Conservation (phyloP, 2,329 filamentous ascomycete genomes). For the Aspergillus fumigatiaffinis region DNA sequence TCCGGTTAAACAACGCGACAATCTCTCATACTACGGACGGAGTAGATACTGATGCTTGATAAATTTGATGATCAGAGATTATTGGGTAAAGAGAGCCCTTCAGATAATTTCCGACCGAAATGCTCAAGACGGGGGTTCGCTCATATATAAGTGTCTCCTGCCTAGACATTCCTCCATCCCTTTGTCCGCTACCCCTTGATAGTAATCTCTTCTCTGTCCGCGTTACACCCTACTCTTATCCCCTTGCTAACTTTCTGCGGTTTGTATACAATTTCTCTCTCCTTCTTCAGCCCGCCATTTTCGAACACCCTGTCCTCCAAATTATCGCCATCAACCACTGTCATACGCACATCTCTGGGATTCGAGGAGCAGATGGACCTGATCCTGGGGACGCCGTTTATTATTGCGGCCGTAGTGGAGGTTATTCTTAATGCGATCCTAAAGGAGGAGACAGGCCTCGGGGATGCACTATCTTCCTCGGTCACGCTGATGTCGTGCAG, state of each 20-base stretch:
- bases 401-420: constrained; percentile 27
- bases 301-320: constrained; percentile 28
- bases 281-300: constrained; percentile 8
- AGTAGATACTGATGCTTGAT: too few species aligned
- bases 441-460: background rate
- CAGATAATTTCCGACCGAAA: too few species aligned
- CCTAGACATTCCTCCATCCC: background rate
- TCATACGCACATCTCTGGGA: constrained; percentile 41
- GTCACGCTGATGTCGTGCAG: too few species aligned
- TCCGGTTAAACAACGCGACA: background rate
- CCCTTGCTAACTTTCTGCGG: too few species aligned
- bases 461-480: too few species aligned
- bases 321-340: constrained; percentile 40
- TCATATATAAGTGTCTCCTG: too few species aligned
- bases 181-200: background rate
- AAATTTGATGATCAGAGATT: too few species aligned
- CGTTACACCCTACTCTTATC: background rate
- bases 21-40: background rate
- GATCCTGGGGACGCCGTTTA: constrained; percentile 28
- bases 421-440: constrained; percentile 23
- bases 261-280: constrained; percentile 7
- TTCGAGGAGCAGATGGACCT: constrained; percentile 46
- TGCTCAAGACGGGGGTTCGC: too few species aligned
- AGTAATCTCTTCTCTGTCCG: background rate
- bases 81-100: too few species aligned